phyloP scores from a whole-genome alignment of 495 filamentous ascomycete genomes.

The Podospora pseudopauciseta region DNA sequence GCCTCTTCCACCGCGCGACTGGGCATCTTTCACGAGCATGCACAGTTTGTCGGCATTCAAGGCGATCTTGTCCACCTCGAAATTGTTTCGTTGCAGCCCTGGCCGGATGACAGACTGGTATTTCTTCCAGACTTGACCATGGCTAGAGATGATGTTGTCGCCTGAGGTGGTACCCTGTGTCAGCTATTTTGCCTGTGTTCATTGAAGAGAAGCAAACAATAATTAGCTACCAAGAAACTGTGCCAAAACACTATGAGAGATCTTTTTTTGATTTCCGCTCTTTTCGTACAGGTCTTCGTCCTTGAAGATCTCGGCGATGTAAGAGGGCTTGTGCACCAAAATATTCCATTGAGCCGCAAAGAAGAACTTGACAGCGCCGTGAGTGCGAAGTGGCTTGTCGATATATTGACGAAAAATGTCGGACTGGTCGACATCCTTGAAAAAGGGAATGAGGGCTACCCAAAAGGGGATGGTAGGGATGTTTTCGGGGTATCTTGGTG shows the following conservation, averaged over 20 bases:
- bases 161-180: neutral
- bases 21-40: constrained; percentile 11
- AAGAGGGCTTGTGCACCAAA: constrained; percentile 32
- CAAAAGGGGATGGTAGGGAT: constrained; percentile 30
- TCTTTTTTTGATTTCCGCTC: constrained; percentile 48
- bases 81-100: constrained; percentile 15
- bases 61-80: constrained; percentile 11
- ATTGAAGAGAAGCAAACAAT: constrained; percentile 7
- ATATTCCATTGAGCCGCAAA: constrained; percentile 23
- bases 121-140: constrained; percentile 16
- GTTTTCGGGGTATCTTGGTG: constrained; percentile 23
- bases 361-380: constrained; percentile 48
- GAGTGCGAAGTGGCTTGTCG: constrained; percentile 25
- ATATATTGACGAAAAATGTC: constrained; percentile 31
- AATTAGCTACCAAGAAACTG: constrained; percentile 32
- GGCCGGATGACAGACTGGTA: constrained; percentile 19
- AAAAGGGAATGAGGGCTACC: constrained; percentile 31
- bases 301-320: constrained; percentile 45
- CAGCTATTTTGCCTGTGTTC: neutral
- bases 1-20: constrained; percentile 4
- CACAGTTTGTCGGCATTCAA: constrained; percentile 13
- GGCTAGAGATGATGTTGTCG: constrained; percentile 22
- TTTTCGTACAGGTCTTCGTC: constrained; percentile 45
- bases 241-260: constrained; percentile 42
- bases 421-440: constrained; percentile 32